Evolutionary conservation across 2,329 filamentous ascomycete species (phyloP), one percentile per base, ranked within the genome.

Genomic region (Helotiales sp.): DNA sequence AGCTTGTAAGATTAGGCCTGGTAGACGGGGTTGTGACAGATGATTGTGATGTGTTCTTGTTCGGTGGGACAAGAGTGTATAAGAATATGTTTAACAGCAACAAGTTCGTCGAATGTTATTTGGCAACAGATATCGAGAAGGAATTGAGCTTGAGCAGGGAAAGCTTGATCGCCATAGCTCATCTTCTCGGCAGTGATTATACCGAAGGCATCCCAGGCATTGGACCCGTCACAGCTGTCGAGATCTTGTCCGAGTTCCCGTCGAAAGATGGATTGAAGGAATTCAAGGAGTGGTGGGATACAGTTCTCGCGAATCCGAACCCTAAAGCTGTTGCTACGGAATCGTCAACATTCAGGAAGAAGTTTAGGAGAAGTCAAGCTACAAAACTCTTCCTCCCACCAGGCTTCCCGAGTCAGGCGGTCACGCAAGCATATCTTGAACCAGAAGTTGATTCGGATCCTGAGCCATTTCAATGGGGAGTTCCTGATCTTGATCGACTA

Each of bases 61-160:
- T 99, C 72, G 96, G 95, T 17, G 96, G 95, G 34, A 99, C 92
- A 0, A 83, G 93, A 17, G 89, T 99, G 22, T 99, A 99, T 80
- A 99, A 99, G 74, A 99, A 99, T 77, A 96, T 99, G 92, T 99
- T 99, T 80, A 99, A 97, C 74, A 88, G 91, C 67, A 95, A 95
- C 73, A 99, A 99, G 72, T 96, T 91, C 67, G 95, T 99, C 40
- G 95, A 99, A 75, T 98, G 95, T 75, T 99, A 98, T 71, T 82
- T 99, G 9, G 77, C 86, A 2, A 79, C 78, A 0, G 95, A 99
- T 69, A 79, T 99, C 0, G 91, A 96, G 68, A 89, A 89, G 66
- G 96, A 99, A 67, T 88, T 97, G 61, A 91, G 90, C 0, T 83
- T 99, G 0, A 88, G 90, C 2, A 85, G 93, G n/a, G 81, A 88